Evolutionary conservation across 176 grass and related monocot genomes (phyloP).

Genomic region (Hsuehochloa calcarea): DNA sequence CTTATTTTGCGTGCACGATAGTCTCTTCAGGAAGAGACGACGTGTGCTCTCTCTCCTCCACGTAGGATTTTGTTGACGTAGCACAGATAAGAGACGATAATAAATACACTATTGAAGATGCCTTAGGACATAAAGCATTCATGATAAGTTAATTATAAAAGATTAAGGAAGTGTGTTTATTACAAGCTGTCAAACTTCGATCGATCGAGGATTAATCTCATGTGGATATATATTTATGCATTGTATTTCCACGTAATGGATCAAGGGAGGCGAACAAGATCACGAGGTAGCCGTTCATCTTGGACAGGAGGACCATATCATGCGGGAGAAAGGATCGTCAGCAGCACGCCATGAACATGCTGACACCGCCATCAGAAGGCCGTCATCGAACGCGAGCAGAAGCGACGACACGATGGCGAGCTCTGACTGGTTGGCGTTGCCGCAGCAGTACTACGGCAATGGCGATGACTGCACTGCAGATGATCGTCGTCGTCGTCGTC

Average conservation of each 20-base stretch:
- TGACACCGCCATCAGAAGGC: not conserved
- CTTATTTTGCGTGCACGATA: no score
- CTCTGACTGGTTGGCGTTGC: slow-evolving; percentile 3
- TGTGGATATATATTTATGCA: not conserved
- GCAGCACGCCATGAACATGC: not conserved
- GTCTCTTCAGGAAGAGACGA: no score
- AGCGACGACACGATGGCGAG: slow-evolving; percentile 11
- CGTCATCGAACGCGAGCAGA: slow-evolving; percentile 20
- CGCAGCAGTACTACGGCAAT: not conserved
- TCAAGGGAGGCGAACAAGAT: not conserved
- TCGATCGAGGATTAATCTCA: no score
- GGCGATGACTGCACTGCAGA: not conserved
- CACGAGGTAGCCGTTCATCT: not conserved
- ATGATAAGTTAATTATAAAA: not conserved
- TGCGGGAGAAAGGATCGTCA: not conserved
- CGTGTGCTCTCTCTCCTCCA: no score
- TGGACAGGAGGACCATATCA: not conserved
- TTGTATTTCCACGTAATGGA: not conserved
- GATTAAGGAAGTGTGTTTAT: not conserved
- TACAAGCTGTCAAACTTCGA: not conserved
- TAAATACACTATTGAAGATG: no score
- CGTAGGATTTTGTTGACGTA: no score
- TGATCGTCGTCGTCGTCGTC: not conserved
- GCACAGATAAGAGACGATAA: no score
- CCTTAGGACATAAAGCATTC: not conserved